These are phyloP conservation scores for Priceomyces carsonii DNA, from an alignment of 805 yeast genomes.

Conservation along the genomic window DNA sequence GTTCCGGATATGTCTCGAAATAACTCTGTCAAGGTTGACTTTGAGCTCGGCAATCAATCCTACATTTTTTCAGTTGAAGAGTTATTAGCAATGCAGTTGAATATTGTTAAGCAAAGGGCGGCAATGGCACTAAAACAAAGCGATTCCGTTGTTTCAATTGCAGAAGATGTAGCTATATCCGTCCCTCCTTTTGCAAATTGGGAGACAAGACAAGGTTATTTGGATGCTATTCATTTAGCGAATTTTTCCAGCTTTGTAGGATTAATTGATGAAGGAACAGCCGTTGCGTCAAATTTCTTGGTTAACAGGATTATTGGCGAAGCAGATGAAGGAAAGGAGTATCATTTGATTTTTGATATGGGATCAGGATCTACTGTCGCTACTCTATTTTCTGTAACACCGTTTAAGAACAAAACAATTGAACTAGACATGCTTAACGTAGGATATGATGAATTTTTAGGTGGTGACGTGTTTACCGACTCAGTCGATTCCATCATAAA, in stretches of 20 bases:
- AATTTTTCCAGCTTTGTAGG: constrained; percentile 59
- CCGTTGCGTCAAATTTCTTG: constrained; percentile 83
- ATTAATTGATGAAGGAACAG: constrained; percentile 87
- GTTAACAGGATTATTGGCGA: constrained; percentile 47
- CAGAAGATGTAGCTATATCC: constrained; percentile 70
- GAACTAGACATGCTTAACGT: constrained; percentile 67
- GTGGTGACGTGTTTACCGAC: constrained; percentile 75
- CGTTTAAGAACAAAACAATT: constrained; percentile 41
- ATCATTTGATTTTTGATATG: constrained; percentile 79
- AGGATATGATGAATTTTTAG: constrained; percentile 65
- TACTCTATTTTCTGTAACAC: constrained; percentile 69
- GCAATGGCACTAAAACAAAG: constrained; percentile 56
- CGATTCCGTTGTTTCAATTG: constrained; percentile 46
- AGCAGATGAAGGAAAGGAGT: constrained; percentile 40
- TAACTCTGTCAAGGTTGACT: constrained; percentile 58
- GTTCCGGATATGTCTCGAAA: constrained; percentile 36
- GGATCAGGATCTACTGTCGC: constrained; percentile 93
- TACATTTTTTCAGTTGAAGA: constrained; percentile 64
- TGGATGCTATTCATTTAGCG: constrained; percentile 72
- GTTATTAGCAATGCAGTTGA: constrained; percentile 77
- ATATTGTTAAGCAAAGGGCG: constrained; percentile 67
- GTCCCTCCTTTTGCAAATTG: constrained; percentile 72
- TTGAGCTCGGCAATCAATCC: constrained; percentile 33
- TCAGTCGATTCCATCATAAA: constrained; percentile 61
- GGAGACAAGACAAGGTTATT: constrained; percentile 66